Evolutionary conservation across 192 early-diverging fungal species (phyloP).

Genomic region (Mortierella alpina): DNA sequence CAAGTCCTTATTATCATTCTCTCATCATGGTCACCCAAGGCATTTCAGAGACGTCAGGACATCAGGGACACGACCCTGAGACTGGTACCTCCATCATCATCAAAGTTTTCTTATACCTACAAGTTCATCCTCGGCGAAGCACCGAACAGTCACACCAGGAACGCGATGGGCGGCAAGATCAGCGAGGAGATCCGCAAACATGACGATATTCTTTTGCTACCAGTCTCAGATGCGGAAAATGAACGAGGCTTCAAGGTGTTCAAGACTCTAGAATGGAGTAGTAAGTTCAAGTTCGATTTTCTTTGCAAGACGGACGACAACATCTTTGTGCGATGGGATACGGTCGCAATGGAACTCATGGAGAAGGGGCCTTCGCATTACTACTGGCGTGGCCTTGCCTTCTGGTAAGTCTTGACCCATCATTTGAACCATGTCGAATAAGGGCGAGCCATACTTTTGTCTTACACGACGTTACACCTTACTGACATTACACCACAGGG

Average conservation of each 20-base stretch:
- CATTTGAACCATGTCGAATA: background rate
- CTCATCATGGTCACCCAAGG: slow-evolving; percentile 68
- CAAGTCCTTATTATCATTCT: slow-evolving; percentile 65
- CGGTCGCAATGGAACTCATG: slow-evolving; percentile 57
- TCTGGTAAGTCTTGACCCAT: slow-evolving; percentile 57
- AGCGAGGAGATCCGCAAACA: slow-evolving; percentile 56
- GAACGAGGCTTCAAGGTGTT: slow-evolving; percentile 70
- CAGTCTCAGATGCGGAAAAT: slow-evolving; percentile 62
- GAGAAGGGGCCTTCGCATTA: slow-evolving; percentile 57
- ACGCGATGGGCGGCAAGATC: slow-evolving; percentile 59
- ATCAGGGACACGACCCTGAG: slow-evolving; percentile 62
- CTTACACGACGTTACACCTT: background rate
- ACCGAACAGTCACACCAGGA: slow-evolving; percentile 50
- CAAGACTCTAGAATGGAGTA: slow-evolving; percentile 63
- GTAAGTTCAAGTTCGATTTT: slow-evolving; percentile 64
- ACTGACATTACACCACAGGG: slow-evolving; percentile 52
- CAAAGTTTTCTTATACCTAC: slow-evolving; percentile 57
- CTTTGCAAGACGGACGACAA: slow-evolving; percentile 71
- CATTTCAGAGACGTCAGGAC: slow-evolving; percentile 55
- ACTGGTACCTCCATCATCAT: slow-evolving; percentile 56
- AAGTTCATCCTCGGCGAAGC: slow-evolving; percentile 65
- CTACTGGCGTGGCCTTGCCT: slow-evolving; percentile 68
- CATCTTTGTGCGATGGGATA: slow-evolving; percentile 70
- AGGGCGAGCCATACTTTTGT: background rate
- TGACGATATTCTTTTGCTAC: slow-evolving; percentile 63